Evolutionary conservation across 2,329 filamentous ascomycete species (phyloP).

Genomic region (Coleophoma eucalyptorum): DNA sequence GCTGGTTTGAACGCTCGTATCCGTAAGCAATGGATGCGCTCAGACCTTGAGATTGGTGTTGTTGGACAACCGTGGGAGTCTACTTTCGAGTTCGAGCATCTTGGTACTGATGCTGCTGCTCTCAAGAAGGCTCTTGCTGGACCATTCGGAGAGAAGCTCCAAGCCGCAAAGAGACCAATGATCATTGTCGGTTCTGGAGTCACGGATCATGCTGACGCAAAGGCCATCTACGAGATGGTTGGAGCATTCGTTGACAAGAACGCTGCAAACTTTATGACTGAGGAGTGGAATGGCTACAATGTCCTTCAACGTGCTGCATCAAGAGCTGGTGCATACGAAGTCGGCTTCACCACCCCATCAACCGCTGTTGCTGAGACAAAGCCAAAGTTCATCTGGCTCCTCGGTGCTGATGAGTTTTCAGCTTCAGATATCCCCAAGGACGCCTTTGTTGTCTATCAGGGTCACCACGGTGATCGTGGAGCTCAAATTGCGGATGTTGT

Average conservation of each 20-base stretch:
- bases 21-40: slow-evolving; percentile 95
- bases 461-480: slow-evolving; percentile 92
- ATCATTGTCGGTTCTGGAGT: slow-evolving; percentile 92
- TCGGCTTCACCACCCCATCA: slow-evolving; percentile 89
- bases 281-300: slow-evolving; percentile 97
- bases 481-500: slow-evolving; percentile 92
- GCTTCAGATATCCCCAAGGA: slow-evolving; percentile 88
- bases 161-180: slow-evolving; percentile 86
- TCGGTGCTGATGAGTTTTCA: slow-evolving; percentile 89
- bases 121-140: slow-evolving; percentile 84
- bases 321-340: slow-evolving; percentile 87
- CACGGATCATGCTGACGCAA: slow-evolving; percentile 86
- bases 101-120: slow-evolving; percentile 73
- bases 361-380: slow-evolving; percentile 75
- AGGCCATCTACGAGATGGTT: slow-evolving; percentile 88
- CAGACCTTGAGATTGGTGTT: slow-evolving; percentile 87
- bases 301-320: slow-evolving; percentile 92
- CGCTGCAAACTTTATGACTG: slow-evolving; percentile 78
- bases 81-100: slow-evolving; percentile 92
- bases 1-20: slow-evolving; percentile 95
- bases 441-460: slow-evolving; percentile 96
- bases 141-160: slow-evolving; percentile 88
- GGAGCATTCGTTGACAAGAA: slow-evolving; percentile 93
- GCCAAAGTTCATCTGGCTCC: slow-evolving; percentile 94
- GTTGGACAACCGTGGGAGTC: slow-evolving; percentile 90